Percentiles rank a stretch among this genome's conserved stretches.
Evolutionary conservation across 371 early-diverging fungal genomes (phyloP).

Genomic region (Syncephalastrum racemosum): DNA sequence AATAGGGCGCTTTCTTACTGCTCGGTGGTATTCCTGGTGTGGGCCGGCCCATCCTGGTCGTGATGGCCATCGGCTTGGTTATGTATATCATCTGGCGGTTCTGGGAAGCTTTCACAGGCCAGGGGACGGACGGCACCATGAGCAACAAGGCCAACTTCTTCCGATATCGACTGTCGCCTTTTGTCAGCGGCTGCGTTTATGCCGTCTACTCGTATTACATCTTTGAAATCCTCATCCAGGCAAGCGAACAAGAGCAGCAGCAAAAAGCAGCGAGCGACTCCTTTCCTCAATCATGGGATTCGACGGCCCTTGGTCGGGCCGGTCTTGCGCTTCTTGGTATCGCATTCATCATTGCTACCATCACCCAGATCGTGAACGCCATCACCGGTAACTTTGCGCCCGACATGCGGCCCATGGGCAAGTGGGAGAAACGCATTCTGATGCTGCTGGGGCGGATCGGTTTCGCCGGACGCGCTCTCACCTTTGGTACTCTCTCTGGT

Average conservation of each 20-base stretch:
- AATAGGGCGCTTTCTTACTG: conserved; percentile 24
- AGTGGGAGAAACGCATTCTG: too few relatives aligned
- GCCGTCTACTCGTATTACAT: conserved; percentile 22
- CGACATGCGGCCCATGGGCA: conserved; percentile 22
- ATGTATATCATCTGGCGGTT: conserved; percentile 22
- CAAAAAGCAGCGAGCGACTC: conserved; percentile 8
- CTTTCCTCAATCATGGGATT: conserved; percentile 27
- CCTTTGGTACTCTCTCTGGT: conserved; percentile 23
- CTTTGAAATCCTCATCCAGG: conserved; percentile 1
- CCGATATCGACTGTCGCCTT: conserved; percentile 23
- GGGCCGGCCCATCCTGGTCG: conserved; percentile 20
- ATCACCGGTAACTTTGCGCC: conserved; percentile 28
- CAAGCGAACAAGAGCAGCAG: conserved; percentile 10
- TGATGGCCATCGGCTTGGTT: conserved; percentile 21
- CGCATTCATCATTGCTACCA: conserved; percentile 28
- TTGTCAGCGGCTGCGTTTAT: conserved; percentile 28
- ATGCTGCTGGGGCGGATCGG: too few relatives aligned
- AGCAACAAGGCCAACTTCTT: conserved; percentile 24
- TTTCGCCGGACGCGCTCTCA: conserved; percentile 17
- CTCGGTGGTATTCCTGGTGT: conserved; percentile 15
- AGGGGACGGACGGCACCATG: conserved; percentile 20
- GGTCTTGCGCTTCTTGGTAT: conserved; percentile 21
- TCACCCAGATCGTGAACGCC: conserved; percentile 25
- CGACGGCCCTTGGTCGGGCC: conserved; percentile 16
- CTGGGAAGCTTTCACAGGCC: conserved; percentile 28